Percentiles rank a stretch among this genome's conserved stretches.
Conservation (phyloP, 345 rosid species). For the Gossypium longicalyx region DNA sequence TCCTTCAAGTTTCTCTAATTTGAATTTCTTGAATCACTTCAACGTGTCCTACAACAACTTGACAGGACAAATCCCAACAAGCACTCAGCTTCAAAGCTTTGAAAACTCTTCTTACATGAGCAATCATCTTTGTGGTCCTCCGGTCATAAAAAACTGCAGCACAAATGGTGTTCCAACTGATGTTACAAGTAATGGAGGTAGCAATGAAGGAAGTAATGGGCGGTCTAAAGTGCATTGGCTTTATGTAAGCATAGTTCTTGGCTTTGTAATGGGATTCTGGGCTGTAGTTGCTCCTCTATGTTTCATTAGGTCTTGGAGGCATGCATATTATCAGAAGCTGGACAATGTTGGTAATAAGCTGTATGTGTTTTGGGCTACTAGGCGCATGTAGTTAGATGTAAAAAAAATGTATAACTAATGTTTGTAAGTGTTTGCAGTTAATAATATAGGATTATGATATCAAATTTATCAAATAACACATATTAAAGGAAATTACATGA, state of each 20-base stretch:
- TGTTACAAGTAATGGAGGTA: neutral
- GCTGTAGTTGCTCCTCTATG: neutral
- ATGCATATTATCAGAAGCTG: neutral
- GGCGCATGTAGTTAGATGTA: neutral
- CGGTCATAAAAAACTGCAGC: neutral
- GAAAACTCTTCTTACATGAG: slow-evolving; percentile 10
- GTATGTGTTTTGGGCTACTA: neutral
- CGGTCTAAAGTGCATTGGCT: neutral
- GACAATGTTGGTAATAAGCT: neutral
- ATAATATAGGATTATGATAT: too few relatives aligned
- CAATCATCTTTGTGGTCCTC: slow-evolving; percentile 23
- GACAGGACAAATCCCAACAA: slow-evolving; percentile 15
- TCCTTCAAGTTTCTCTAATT: slow-evolving; percentile 10
- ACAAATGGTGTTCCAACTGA: neutral
- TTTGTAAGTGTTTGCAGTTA: too few relatives aligned
- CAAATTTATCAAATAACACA: too few relatives aligned
- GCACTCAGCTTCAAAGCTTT: slow-evolving; percentile 25
- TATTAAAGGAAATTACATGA: too few relatives aligned
- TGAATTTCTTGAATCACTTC: slow-evolving; percentile 20
- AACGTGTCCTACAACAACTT: slow-evolving; percentile 23
- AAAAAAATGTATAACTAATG: too few relatives aligned
- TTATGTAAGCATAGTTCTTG: slow-evolving; percentile 16
- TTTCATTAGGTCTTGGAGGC: neutral
- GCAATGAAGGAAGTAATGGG: neutral
- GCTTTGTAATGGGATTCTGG: slow-evolving; percentile 15